phyloP scores from a whole-genome alignment of 768 basidiomycete species.

The Krasilnikovozyma curviuscula region DNA sequence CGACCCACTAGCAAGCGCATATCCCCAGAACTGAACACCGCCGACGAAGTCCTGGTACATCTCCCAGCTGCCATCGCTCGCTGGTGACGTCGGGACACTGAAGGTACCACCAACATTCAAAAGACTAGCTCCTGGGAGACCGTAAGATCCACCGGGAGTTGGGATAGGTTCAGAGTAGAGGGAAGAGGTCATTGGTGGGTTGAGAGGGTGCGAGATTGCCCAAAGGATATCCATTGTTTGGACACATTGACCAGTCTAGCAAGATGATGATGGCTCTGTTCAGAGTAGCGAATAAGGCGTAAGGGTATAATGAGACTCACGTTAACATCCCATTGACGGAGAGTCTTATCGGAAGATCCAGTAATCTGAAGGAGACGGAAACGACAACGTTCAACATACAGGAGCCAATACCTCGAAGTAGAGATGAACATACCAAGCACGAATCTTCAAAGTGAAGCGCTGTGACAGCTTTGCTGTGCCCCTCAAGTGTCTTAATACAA shows the following conservation, averaged over 20 bases:
- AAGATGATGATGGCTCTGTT: too few relatives aligned
- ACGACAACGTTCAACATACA: conserved; percentile 14
- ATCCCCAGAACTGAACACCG: conserved; percentile 95
- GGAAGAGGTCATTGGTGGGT: conserved; percentile 36
- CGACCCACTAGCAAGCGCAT: conserved; percentile 88
- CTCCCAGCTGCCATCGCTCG: conserved; percentile 76
- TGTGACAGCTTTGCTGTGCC: conserved; percentile 82
- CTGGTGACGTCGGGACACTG: conserved; percentile 66
- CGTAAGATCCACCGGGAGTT: conserved; percentile 8
- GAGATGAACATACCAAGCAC: conserved; percentile 47
- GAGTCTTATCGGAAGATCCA: conserved; percentile 91
- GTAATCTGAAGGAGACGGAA: conserved; percentile 44
- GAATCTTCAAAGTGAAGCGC: conserved; percentile 89
- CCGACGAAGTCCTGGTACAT: conserved; percentile 96
- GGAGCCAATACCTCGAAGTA: not conserved
- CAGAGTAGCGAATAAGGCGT: too few relatives aligned
- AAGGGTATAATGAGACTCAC: too few relatives aligned
- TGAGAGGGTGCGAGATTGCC: conserved; percentile 97
- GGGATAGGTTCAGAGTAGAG: not conserved
- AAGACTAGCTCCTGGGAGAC: conserved; percentile 1
- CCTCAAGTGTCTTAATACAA: conserved; percentile 60
- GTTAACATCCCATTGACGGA: conserved; percentile 92
- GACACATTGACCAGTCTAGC: conserved; percentile 96
- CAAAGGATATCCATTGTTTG: conserved; percentile 99
- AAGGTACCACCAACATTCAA: conserved; percentile 37